Evolutionary conservation across 202 grass and related monocot species (phyloP), one percentile per base, ranked within the genome.

Genomic region (Bolboschoenoplectus hybrid): DNA sequence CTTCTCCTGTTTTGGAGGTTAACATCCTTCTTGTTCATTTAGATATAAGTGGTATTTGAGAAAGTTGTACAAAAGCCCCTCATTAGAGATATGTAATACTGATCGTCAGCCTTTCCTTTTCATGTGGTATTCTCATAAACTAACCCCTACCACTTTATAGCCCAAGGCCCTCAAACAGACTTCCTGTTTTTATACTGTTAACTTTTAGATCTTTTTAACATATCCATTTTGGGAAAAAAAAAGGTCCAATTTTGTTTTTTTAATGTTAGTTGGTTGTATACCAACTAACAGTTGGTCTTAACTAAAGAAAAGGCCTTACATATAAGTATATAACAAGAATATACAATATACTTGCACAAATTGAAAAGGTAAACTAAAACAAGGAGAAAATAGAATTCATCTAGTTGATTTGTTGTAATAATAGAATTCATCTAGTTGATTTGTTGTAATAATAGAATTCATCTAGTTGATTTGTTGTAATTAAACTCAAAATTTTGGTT

Each of bases 1-100:
- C 93, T 91, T 98, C 93, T 71, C 93, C 93, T 75, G 80, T 92
- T 87, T 88, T 98, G 86, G 84, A 98, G 96, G 96, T 95, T 67
- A 52, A 53, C 45, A 67, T 83, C 45, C 16, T 10, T 13, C 67
- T 36, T 82, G 41, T 35, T 81, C 36, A 51, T 81, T 84, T 68
- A 87, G 20, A 63, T 50, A 50, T 67, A 49, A 64, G 10, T 62
- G 72, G 35, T 67, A 39, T 45, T 55, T 64, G 36, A 87, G 7
- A 55, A 87, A 69, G 58, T 45, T 81, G 12, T 66, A 55, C 50
- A 81, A 69, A 79, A 53, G 6, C 2, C 55, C 84, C 67, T 53
- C 61, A 14, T 35, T n/a, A 86, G 32, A 77, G 6, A 56, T 77
- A 16, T 5, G 13, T 40, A 57, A 77, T 77, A 56, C 50, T 77